Conservation (phyloP, 2,329 filamentous ascomycete genomes). For the Golovinomyces cichoracearum region DNA sequence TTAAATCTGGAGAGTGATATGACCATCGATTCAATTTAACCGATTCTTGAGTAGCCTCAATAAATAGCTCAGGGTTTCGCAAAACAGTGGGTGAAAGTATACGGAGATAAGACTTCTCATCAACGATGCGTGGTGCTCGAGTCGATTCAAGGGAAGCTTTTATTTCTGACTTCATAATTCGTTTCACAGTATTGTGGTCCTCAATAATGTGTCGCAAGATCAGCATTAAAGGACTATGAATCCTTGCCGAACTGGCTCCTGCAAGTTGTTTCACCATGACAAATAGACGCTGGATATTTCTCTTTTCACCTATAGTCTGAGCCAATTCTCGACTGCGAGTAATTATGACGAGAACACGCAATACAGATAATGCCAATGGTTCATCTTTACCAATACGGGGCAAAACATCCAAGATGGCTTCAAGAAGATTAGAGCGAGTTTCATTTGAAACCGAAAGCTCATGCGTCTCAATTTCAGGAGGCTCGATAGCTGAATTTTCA, state of each 20-base stretch:
- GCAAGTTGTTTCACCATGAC: conserved; percentile 86
- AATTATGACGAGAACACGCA: conserved; percentile 64
- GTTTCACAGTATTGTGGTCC: conserved; percentile 69
- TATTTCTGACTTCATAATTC: conserved; percentile 81
- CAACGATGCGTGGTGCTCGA: conserved; percentile 29
- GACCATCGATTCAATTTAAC: conserved; percentile 43
- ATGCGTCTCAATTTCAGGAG: conserved; percentile 31
- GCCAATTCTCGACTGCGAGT: conserved; percentile 58
- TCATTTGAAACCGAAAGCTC: conserved; percentile 36
- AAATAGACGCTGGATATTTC: conserved; percentile 70
- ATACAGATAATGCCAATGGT: conserved; percentile 54
- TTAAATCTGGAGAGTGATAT: conserved; percentile 15
- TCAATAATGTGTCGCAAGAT: conserved; percentile 82
- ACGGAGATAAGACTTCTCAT: conserved; percentile 48
- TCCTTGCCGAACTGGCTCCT: conserved; percentile 46
- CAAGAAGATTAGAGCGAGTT: conserved; percentile 45
- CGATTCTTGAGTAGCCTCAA: conserved; percentile 66
- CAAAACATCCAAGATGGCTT: conserved; percentile 55
- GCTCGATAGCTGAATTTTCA: conserved; percentile 23
- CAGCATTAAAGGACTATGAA: conserved; percentile 41
- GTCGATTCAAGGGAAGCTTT: conserved; percentile 40
- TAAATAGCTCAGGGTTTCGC: conserved; percentile 60
- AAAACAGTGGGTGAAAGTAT: conserved; percentile 56
- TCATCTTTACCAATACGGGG: conserved; percentile 74
- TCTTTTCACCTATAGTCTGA: conserved; percentile 54